Evolutionary conservation across 2,329 filamentous ascomycete genomes (phyloP), one percentile per base, ranked within the genome.

Genomic region (Didymella lethalis): DNA sequence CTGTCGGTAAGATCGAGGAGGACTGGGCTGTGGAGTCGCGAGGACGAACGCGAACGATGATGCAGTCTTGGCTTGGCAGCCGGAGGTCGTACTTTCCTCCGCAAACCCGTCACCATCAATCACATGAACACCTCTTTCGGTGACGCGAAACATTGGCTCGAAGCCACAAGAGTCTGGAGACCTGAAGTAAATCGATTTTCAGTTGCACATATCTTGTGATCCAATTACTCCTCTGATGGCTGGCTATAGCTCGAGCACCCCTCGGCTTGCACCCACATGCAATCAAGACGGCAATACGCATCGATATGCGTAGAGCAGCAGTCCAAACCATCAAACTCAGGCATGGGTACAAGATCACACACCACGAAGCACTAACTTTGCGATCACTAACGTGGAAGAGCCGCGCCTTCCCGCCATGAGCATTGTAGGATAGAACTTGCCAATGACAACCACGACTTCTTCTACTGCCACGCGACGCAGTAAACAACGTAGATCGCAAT

Each of bases 41-140:
- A 46, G 54, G 36, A 40, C 55, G 32, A 58, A 48, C 48, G 28
- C 38, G 55, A 48, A 45, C 56, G 56, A 59, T 59, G 56, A 59
- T 59, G 56, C 50, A 45, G 31, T 26, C 14, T 31, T 12, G 44
- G 46, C 56, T 59, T 59, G 50, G 56, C 56, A 18, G 36, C 48
- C 56, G 45, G 56, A 59, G 56, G 55, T 43, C 47, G 41, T 38
- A 28, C 47, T 31, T 38, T 48, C 36, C 52, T 59, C 54, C 54
- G 48, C 54, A 36, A 28, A 26, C 54, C 32, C 48, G 36, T 40
- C 23, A 18, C 16, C 18, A 8, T 40, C 32, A 41, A 4, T 25
- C 38, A 36, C 32, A 36, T 16, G 5, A 36, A 2, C 16, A 36
- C 6, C 5, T n/a, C 31, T 32, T 5, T 32, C 6, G 7, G 16